Evolutionary conservation across 805 yeast species (phyloP).

Genomic region (Candida hispaniensis): DNA sequence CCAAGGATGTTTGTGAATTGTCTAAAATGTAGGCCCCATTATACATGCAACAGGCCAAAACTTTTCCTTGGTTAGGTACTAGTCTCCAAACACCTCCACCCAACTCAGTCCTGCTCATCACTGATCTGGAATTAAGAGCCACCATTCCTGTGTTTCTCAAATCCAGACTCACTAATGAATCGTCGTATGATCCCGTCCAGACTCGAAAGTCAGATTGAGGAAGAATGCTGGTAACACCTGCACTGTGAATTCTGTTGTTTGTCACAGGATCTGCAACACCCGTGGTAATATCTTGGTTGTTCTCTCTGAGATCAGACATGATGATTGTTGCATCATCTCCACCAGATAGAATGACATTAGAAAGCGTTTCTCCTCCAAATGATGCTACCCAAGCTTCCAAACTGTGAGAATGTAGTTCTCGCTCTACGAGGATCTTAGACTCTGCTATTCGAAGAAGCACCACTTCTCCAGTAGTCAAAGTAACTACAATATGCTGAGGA

Average conservation of each 20-base stretch:
- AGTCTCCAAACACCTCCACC: slow-evolving; percentile 97
- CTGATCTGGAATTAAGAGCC: slow-evolving; percentile 37
- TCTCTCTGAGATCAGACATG: slow-evolving; percentile 54
- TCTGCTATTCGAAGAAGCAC: slow-evolving; percentile 33
- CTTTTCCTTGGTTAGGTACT: slow-evolving; percentile 48
- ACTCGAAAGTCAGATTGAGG: too few relatives aligned
- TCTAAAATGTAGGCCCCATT: slow-evolving; percentile 73
- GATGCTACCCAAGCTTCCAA: slow-evolving; percentile 86
- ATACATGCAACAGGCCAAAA: slow-evolving; percentile 87
- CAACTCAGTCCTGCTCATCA: slow-evolving; percentile 34
- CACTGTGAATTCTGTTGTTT: slow-evolving; percentile 52
- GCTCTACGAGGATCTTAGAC: slow-evolving; percentile 18
- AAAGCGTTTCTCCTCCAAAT: slow-evolving; percentile 38
- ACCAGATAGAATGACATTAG: slow-evolving; percentile 56
- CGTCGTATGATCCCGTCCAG: slow-evolving; percentile 93
- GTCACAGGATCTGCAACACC: slow-evolving; percentile 6
- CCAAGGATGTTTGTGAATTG: slow-evolving; percentile 25
- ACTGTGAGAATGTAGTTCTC: slow-evolving; percentile 38
- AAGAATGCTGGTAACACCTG: slow-evolving; percentile 83
- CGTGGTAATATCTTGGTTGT: slow-evolving; percentile 3
- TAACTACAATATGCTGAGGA: slow-evolving; percentile 36
- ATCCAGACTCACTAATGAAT: slow-evolving; percentile 58
- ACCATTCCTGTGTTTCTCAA: slow-evolving; percentile 43
- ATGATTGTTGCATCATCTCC: slow-evolving; percentile 78
- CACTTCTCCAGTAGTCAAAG: slow-evolving; percentile 59